Evolutionary conservation across 2,329 filamentous ascomycete genomes (phyloP), one percentile per base, ranked within the genome.

Genomic region (Chrysosporium queenslandicum): DNA sequence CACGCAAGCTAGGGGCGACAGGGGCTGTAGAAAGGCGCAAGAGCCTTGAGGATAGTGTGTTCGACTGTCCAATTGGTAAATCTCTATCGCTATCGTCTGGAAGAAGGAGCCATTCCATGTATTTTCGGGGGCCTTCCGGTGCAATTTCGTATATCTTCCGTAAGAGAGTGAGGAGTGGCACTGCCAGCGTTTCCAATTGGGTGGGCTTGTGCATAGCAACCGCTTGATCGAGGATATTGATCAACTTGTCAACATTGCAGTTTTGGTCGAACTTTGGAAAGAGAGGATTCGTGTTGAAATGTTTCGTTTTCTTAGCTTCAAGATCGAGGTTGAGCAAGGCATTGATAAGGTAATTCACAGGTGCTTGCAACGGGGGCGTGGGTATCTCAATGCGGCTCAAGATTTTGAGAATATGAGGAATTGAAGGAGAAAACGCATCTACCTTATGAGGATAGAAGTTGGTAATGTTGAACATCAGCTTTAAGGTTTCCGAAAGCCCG

Each of bases 401-500:
- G 16, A 96, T 77, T 41, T 79, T 78, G 53, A 90, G 73, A 25
- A 97, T 79, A 54, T 81, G 76, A 9, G 82, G 77, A 39, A 94
- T 77, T 2, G 84, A 81, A 20, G 78, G 71, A 1, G 80, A 80
- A 63, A 96, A 94, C 0, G 74, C 69, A 0, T 73, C 66, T 3
- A 72, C 69, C 23, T 83, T 75, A 39, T 82, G 75, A 3, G 82
- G 80, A 61, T 83, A 85, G 61, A 83, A 82, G 60, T 90, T 83
- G 1, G 85, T 86, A 50, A 95, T 75, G 67, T 96, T 96, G 75
- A 94, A 97, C 48, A 94, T 71, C 37, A 97, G 76, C 63, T 94
- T 96, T 46, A 92, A 72, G 0, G 86, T 91, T 67, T 97, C 91
- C 7, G 76, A 77, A 34, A 97, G 75, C 0, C 90, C 88, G 80